Evolutionary conservation across 2,329 filamentous ascomycete genomes (phyloP), one percentile per base, ranked within the genome.

Genomic region (Monosporascus sp.): DNA sequence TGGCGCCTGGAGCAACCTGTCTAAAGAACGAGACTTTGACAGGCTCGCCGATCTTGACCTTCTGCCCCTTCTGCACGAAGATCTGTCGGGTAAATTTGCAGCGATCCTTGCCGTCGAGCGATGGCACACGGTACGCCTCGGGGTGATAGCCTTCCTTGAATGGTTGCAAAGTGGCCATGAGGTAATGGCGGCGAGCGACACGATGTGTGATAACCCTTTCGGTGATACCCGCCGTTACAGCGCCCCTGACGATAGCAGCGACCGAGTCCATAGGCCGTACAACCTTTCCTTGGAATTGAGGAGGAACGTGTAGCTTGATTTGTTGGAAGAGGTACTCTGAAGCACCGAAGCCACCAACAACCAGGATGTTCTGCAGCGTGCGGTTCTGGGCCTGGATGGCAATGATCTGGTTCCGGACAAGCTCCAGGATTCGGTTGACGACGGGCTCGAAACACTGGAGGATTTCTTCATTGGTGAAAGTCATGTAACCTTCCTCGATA

Each of bases 401-500:
- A 65, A 97, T 97, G 71, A 99, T 97, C 74, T 99, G 94, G 74
- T 97, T 97, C 61, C 93, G 83, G 55, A 97, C 94, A 59, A 97
- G 82, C 73, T 97, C 94, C 63, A 97, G 76, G 68, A 99, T 97
- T 53, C 94, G 83, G 77, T 97, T 97, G 52, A 97, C 93, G 9
- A 99, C 94, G 14, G 94, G 94, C 77, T 97, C 93, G 70, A 97
- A 99, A 76, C 94, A 97, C 75, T 97, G 93, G 62, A 99, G 79
- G 64, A 99, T 97, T 73, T 99, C 94, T 74, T 97, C 94, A 69
- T 99, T 97, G 57, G 92, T 97, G 70, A 99, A 99, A 2, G 93
- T 97, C 94, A 99, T 99, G 77, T 97, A 97, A 49, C 94, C 93
- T 73, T 99, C 94, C 75, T 97, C 94, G 62, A 99, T 97, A 62